A percentile compares a stretch with the other conserved stretches of the same genome.
These are phyloP conservation scores for Catunica adiposa DNA, from an alignment of 2,329 filamentous ascomycete species.

Conservation along the genomic window DNA sequence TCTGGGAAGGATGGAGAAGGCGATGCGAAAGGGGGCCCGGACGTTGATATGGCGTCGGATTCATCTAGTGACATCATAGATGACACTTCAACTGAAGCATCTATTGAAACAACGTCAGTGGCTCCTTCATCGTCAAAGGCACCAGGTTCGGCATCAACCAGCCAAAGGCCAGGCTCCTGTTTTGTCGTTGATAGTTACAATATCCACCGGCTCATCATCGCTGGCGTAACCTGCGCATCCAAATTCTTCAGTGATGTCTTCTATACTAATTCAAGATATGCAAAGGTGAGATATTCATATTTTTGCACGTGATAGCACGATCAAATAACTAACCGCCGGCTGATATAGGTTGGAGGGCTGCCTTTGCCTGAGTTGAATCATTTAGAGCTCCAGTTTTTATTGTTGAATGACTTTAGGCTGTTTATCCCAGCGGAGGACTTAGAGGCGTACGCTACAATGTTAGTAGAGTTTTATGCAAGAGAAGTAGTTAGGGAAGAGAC, in stretches of 20 bases:
- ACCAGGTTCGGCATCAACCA: no score
- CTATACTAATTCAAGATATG: constrained; percentile 97
- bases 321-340: constrained; percentile 13
- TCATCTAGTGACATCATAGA: constrained; percentile 3
- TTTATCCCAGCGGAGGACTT: constrained; percentile 88
- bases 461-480: constrained; percentile 91
- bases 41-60: background rate
- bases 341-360: constrained; percentile 68
- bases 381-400: constrained; percentile 84
- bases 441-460: constrained; percentile 93
- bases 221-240: constrained; percentile 92
- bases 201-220: constrained; percentile 90
- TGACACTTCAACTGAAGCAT: constrained; percentile 20
- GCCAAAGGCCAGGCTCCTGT: constrained; percentile 25
- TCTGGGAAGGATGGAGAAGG: background rate
- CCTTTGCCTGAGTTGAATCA: constrained; percentile 89
- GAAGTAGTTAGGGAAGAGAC: constrained; percentile 49
- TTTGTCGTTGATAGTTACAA: constrained; percentile 99
- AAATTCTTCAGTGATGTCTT: constrained; percentile 99
- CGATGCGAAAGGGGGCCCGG: background rate
- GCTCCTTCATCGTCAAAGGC: background rate
- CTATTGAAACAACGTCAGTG: constrained; percentile 18
- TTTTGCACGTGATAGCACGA: background rate
- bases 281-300: constrained; percentile 54
- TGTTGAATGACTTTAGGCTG: constrained; percentile 90